Conservation (phyloP, 352 stramenopile genomes). For the Sclerospora graminicola region DNA sequence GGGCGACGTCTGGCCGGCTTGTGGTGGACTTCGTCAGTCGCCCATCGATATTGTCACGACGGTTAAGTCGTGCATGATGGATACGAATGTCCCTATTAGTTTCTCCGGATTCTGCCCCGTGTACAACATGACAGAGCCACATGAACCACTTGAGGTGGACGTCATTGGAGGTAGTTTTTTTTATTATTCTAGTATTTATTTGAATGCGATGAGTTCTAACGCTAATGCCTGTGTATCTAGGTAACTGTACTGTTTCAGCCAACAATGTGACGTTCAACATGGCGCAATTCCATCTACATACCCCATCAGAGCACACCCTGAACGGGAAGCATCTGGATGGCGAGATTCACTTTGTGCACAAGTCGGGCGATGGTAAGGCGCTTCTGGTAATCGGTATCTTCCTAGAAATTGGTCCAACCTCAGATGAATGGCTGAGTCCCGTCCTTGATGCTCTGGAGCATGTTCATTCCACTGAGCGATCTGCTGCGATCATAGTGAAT, state of each 20-base stretch:
- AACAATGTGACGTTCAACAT: slow-evolving; percentile 12
- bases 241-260: slow-evolving; percentile 5
- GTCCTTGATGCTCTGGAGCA: slow-evolving; percentile 25
- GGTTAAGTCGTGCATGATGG: slow-evolving; percentile 2
- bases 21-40: slow-evolving; percentile 25
- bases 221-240: slow-evolving; percentile 4
- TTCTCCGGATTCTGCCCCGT: slow-evolving; percentile 23
- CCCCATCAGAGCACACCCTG: slow-evolving; percentile 46
- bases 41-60: slow-evolving; percentile 29
- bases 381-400: slow-evolving; percentile 37
- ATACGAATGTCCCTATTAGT: slow-evolving; percentile 10
- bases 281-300: slow-evolving; percentile 40
- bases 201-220: background rate
- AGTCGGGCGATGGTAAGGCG: slow-evolving; percentile 19
- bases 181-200: background rate
- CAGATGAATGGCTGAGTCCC: slow-evolving; percentile 20
- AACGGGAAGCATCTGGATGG: slow-evolving; percentile 33
- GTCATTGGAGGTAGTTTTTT: slow-evolving; percentile 13
- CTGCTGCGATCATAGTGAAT: slow-evolving; percentile 8
- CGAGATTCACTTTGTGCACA: slow-evolving; percentile 57
- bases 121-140: slow-evolving; percentile 22
- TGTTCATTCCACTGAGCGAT: slow-evolving; percentile 14
- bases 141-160: slow-evolving; percentile 20
- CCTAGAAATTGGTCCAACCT: slow-evolving; percentile 8
- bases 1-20: slow-evolving; percentile 13